Conservation (phyloP, 148 eudicot genomes). For the Chenopodium formosanum region DNA sequence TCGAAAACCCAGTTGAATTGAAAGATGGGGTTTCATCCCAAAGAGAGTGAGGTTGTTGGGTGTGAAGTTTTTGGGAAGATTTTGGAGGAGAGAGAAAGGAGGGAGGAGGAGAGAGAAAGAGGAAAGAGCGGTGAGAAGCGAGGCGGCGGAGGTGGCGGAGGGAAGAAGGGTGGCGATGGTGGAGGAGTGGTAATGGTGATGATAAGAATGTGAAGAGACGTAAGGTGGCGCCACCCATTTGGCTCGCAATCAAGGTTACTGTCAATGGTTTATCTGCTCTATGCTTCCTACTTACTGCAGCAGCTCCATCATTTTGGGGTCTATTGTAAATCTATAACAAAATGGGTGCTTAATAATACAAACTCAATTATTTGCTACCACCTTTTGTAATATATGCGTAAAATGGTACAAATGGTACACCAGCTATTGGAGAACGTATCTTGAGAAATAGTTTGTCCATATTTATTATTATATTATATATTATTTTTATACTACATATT, state of each 20-base stretch:
- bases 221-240: conserved; percentile 48
- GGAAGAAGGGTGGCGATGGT: conserved; percentile 13
- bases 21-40: conserved; percentile 2
- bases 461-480: no score
- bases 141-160: conserved; percentile 11
- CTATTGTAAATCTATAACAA: no score
- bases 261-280: no score
- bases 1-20: background rate
- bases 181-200: conserved; percentile 27
- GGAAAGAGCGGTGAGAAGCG: background rate
- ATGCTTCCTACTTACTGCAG: no score
- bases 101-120: conserved; percentile 22
- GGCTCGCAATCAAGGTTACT: background rate
- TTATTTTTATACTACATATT: no score
- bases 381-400: no score
- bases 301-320: no score
- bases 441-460: no score
- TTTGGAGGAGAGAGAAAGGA: conserved; percentile 13
- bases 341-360: no score
- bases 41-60: conserved; percentile 6
- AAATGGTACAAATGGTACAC: no score
- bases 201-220: conserved; percentile 26
- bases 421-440: no score
- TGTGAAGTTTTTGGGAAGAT: conserved; percentile 17
- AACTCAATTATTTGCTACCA: no score